These are phyloP conservation scores for Syncephalastrum sp. DNA, from an alignment of 371 early-diverging fungal species.

Conservation along the genomic window DNA sequence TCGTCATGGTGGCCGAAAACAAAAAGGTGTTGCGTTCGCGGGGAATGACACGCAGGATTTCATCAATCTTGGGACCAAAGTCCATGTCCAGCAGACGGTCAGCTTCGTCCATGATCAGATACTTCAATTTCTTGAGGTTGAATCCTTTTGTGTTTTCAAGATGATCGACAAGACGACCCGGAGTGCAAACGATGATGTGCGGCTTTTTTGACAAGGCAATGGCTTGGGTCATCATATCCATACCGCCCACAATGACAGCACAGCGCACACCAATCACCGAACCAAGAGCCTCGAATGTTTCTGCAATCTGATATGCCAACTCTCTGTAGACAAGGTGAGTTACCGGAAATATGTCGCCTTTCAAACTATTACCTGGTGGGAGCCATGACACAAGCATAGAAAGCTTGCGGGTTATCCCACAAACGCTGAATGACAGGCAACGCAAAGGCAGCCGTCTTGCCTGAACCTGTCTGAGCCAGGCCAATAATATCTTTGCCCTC, in stretches of 20 bases:
- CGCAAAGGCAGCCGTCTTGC: conserved; percentile 98
- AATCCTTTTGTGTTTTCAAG: conserved; percentile 98
- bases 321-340: conserved; percentile 57
- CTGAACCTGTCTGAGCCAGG: conserved; percentile 94
- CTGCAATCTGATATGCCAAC: conserved; percentile 93
- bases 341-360: not conserved
- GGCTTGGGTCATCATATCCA: conserved; percentile 95
- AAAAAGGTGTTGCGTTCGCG: conserved; percentile 91
- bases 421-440: conserved; percentile 93
- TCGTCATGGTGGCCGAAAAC: conserved; percentile 98
- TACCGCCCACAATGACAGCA: conserved; percentile 96
- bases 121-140: conserved; percentile 82
- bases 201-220: conserved; percentile 94
- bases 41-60: conserved; percentile 90
- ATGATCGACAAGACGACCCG: conserved; percentile 97
- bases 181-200: conserved; percentile 96
- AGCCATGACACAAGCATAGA: conserved; percentile 95
- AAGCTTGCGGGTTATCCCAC: conserved; percentile 85
- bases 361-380: conserved; percentile 83
- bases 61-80: conserved; percentile 95
- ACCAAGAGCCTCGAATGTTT: conserved; percentile 93
- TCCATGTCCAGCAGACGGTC: conserved; percentile 97
- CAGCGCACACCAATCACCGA: conserved; percentile 90
- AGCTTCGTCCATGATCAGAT: conserved; percentile 97
- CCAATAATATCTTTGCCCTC: conserved; percentile 94